Base-by-base conservation (phyloP, 192 early-diverging fungal genomes). In the Entomortierella beljakovae region DNA sequence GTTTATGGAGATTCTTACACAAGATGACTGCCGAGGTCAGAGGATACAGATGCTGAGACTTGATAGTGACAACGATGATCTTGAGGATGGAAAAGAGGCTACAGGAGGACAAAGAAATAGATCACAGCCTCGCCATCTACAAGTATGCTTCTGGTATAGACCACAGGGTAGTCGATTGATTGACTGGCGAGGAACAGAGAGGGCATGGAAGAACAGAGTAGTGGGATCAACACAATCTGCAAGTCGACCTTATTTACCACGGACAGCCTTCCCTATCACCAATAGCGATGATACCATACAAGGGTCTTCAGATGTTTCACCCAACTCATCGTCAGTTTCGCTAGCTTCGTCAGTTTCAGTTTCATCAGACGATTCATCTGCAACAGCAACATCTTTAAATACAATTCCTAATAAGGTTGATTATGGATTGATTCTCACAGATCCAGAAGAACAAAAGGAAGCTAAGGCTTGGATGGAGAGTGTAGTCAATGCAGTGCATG, bases 71-170 rank as follows among this genome's bases (percentile, higher is more conserved):
- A 13, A 32, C 18, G 48, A 61, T 1, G 50, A 22, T 18, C 11
- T 16, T 32, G 40, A 58, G 20, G 35, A 32, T 25, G 26, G 20
- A 40, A 71, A 81, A 2, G 62, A 69, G 35, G 64, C 74, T 20
- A 62, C 48, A 43, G 54, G 53, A 6, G 54, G 61, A 40, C 26
- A 64, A 81, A 53, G 51, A 34, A 49, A 80, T 67, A 48, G 60
- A 52, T 57, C 81, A 62, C 46, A 53, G n/a, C 79, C 79, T 18
- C 81, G 67, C 57, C 77, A 85, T 15, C 54, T 89, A 16, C 88
- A 89, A 57, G 43, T 93, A 42, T 94, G 92, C 57, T 94, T 94
- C 71, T 94, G 93, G 93, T 93, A 88, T 81, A 80, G 91, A 20
- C 92, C 91, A 9, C 52, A 40, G 9, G 64, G 64, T 6, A 77